phyloP scores from a whole-genome alignment of 2,329 filamentous ascomycete genomes.

The Juglanconis sp. region DNA sequence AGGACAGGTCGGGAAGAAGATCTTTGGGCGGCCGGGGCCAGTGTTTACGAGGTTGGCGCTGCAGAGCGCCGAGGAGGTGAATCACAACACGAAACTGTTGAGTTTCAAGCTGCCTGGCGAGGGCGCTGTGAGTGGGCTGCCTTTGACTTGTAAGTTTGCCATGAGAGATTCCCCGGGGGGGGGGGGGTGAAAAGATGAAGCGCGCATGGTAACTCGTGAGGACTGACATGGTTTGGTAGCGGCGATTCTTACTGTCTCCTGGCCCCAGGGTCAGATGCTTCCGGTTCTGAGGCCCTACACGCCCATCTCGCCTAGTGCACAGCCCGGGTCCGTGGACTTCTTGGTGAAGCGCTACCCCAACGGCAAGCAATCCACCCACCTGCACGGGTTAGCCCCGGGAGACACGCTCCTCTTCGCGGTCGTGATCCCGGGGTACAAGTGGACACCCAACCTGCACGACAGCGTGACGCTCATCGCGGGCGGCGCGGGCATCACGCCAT shows the following conservation, averaged over 20 bases:
- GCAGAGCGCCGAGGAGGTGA: conserved; percentile 50
- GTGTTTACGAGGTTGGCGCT: conserved; percentile 46
- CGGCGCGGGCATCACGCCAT: conserved; percentile 69
- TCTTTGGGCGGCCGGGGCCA: conserved; percentile 26
- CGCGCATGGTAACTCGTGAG: too few species aligned
- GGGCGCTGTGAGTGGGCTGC: conserved; percentile 45
- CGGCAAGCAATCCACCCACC: conserved; percentile 60
- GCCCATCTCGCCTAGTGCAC: conserved; percentile 51
- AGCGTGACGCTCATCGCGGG: conserved; percentile 66
- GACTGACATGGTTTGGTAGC: conserved; percentile 27
- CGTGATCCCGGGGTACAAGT: conserved; percentile 51
- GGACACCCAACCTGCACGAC: conserved; percentile 46
- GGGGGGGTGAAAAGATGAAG: too few species aligned
- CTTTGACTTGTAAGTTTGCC: conserved; percentile 41
- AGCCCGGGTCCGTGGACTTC: conserved; percentile 58
- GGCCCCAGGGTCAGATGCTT: conserved; percentile 53
- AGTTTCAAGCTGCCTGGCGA: conserved; percentile 52
- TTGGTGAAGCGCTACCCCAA: conserved; percentile 67
- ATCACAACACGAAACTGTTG: conserved; percentile 57
- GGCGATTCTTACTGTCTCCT: conserved; percentile 58
- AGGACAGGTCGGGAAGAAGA: conserved; percentile 1
- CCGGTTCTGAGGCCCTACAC: conserved; percentile 66
- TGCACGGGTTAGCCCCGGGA: conserved; percentile 64
- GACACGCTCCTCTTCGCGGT: conserved; percentile 57
- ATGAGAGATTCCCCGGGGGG: too few species aligned